A percentile compares a stretch with the other conserved stretches of the same genome.
phyloP scores from a whole-genome alignment of 2,329 filamentous ascomycete species.

The Ophiocordyceps australis region DNA sequence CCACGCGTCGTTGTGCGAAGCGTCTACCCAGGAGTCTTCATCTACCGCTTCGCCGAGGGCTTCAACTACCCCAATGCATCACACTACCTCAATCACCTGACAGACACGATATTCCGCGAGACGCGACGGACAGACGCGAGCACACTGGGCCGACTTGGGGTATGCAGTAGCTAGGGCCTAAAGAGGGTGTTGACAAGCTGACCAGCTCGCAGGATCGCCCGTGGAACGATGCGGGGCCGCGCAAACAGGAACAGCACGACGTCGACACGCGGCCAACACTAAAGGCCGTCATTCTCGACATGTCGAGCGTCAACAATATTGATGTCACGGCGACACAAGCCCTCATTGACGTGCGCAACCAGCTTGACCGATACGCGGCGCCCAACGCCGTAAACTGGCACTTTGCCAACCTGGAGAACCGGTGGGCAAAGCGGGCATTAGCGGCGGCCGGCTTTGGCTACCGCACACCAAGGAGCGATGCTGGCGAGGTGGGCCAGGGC shows the following conservation, averaged over 20 bases:
- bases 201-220: not conserved
- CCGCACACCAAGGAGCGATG: conserved; percentile 11
- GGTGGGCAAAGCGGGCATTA: conserved; percentile 44
- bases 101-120: conserved; percentile 22
- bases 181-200: not conserved
- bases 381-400: conserved; percentile 88
- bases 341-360: conserved; percentile 85
- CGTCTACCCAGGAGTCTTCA: conserved; percentile 33
- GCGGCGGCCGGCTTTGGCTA: conserved; percentile 33
- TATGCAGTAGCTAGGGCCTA: conserved; percentile 9
- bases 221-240: not conserved
- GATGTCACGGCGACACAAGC: conserved; percentile 87
- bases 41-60: conserved; percentile 35
- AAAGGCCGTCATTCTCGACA: conserved; percentile 85
- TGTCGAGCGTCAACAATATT: conserved; percentile 83
- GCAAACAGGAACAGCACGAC: conserved; percentile 1
- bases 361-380: conserved; percentile 68
- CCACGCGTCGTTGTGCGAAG: conserved; percentile 22
- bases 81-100: conserved; percentile 29
- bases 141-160: conserved; percentile 25
- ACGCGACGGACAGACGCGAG: conserved; percentile 25
- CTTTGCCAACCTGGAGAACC: conserved; percentile 78
- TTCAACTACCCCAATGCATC: conserved; percentile 38
- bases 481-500: conserved; percentile 5
- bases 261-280: conserved; percentile 42